phyloP scores from a whole-genome alignment of 768 basidiomycete genomes.

The Melanogaster broomeanus region DNA sequence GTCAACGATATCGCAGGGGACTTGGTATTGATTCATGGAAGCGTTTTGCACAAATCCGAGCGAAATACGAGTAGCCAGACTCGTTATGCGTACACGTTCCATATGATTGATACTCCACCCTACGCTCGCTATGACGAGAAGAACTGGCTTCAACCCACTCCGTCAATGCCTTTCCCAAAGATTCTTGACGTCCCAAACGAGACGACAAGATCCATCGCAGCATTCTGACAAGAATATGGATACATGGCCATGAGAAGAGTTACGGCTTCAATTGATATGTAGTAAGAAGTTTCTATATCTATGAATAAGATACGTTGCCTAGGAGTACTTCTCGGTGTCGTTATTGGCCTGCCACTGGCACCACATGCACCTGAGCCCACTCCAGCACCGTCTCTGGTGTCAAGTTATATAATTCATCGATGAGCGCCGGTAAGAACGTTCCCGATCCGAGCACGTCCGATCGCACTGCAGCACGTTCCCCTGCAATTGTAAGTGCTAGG shows the following conservation, averaged over 20 bases:
- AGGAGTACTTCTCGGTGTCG: neutral
- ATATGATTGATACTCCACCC: slow-evolving; percentile 83
- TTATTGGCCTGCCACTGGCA: slow-evolving; percentile 6
- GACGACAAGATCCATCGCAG: neutral
- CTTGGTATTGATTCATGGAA: slow-evolving; percentile 91
- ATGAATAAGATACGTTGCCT: too few relatives aligned
- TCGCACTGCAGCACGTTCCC: slow-evolving; percentile 55
- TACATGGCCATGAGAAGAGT: neutral
- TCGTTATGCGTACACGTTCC: slow-evolving; percentile 94
- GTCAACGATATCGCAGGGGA: slow-evolving; percentile 55
- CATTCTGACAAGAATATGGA: neutral
- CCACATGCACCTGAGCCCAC: slow-evolving; percentile 30
- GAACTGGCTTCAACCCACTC: slow-evolving; percentile 95
- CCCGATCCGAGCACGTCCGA: slow-evolving; percentile 60
- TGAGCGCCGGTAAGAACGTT: slow-evolving; percentile 63
- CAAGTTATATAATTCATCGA: slow-evolving; percentile 58
- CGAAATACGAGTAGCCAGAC: slow-evolving; percentile 79
- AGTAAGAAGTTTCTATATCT: neutral
- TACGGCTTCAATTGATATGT: neutral
- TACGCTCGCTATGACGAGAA: slow-evolving; percentile 79
- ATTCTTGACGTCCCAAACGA: slow-evolving; percentile 41
- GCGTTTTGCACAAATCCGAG: slow-evolving; percentile 90
- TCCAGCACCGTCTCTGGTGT: slow-evolving; percentile 38
- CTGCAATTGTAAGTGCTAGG: slow-evolving; percentile 59
- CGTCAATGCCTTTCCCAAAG: slow-evolving; percentile 76